Evolutionary conservation across 2,329 filamentous ascomycete genomes (phyloP).

Genomic region (Cryphonectria nitschkei): DNA sequence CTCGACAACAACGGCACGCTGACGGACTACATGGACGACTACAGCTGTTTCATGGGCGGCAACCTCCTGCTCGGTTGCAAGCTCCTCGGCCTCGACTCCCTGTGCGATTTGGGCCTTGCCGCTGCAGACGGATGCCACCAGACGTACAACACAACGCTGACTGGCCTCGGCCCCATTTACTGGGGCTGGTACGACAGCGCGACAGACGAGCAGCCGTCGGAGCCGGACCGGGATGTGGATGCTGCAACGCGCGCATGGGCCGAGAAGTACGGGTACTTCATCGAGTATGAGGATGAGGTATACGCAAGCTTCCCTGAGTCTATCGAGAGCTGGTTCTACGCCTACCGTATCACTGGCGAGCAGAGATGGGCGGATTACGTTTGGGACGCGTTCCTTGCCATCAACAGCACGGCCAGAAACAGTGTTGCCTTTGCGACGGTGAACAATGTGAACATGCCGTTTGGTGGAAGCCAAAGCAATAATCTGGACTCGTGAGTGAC

Average conservation of each 20-base stretch:
- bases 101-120: conserved; percentile 19
- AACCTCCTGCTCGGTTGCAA: conserved; percentile 23
- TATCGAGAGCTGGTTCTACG: conserved; percentile 24
- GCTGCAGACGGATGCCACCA: conserved; percentile 22
- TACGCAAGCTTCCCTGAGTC: conserved; percentile 20
- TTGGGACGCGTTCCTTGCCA: conserved; percentile 17
- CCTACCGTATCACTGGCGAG: conserved; percentile 21
- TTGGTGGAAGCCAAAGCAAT: conserved; percentile 21
- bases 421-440: conserved; percentile 20
- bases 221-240: conserved; percentile 16
- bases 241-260: conserved; percentile 18
- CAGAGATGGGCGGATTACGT: conserved; percentile 22
- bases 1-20: conserved; percentile 20
- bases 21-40: conserved; percentile 20
- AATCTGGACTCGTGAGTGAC: conserved; percentile 16
- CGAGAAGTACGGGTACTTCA: conserved; percentile 19
- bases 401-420: conserved; percentile 22
- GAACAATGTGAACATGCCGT: conserved; percentile 22
- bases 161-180: conserved; percentile 15
- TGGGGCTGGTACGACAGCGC: conserved; percentile 20
- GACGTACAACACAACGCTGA: conserved; percentile 23
- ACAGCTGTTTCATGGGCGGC: conserved; percentile 20
- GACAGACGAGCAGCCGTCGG: conserved; percentile 16
- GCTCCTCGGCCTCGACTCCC: conserved; percentile 6
- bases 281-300: conserved; percentile 17